These are phyloP conservation scores for Pythium grandisporangium DNA, from an alignment of 352 stramenopile species.

Conservation along the genomic window DNA sequence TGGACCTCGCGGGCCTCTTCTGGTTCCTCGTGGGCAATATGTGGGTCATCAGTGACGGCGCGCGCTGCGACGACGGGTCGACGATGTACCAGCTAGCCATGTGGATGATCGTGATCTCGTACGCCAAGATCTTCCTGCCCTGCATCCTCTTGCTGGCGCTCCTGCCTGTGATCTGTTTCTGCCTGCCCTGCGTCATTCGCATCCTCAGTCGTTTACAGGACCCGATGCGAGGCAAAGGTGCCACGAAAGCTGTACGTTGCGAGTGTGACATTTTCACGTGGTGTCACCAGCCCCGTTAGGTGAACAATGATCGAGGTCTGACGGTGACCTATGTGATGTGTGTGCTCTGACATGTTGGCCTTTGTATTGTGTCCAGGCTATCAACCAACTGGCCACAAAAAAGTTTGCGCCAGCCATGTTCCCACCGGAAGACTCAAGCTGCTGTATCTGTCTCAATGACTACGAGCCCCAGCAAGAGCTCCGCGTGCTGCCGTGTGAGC, in stretches of 20 bases:
- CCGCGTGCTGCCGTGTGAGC: slow-evolving; percentile 91
- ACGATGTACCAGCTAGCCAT: slow-evolving; percentile 79
- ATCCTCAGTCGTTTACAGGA: slow-evolving; percentile 87
- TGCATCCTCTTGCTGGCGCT: slow-evolving; percentile 86
- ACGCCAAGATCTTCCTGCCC: slow-evolving; percentile 90
- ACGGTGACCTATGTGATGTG: too few relatives aligned
- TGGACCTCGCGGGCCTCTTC: slow-evolving; percentile 70
- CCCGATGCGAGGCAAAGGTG: slow-evolving; percentile 80
- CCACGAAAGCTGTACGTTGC: slow-evolving; percentile 47
- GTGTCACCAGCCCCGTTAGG: too few relatives aligned
- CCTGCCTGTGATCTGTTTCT: slow-evolving; percentile 91
- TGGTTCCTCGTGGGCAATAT: slow-evolving; percentile 87
- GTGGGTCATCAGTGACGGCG: slow-evolving; percentile 83
- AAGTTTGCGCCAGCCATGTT: slow-evolving; percentile 59
- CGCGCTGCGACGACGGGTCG: slow-evolving; percentile 66
- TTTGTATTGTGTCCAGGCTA: slow-evolving; percentile 25
- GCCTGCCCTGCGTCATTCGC: slow-evolving; percentile 88
- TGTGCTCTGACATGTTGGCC: too few relatives aligned
- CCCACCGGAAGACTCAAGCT: slow-evolving; percentile 76
- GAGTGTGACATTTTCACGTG: too few relatives aligned
- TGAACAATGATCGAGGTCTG: too few relatives aligned
- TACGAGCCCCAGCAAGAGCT: slow-evolving; percentile 86
- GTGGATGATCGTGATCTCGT: slow-evolving; percentile 90
- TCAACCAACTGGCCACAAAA: slow-evolving; percentile 52
- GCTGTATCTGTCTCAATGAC: slow-evolving; percentile 88